Evolutionary conservation across 306 rosid genomes (phyloP).

Genomic region (Psophocarpus tetragonolobus): DNA sequence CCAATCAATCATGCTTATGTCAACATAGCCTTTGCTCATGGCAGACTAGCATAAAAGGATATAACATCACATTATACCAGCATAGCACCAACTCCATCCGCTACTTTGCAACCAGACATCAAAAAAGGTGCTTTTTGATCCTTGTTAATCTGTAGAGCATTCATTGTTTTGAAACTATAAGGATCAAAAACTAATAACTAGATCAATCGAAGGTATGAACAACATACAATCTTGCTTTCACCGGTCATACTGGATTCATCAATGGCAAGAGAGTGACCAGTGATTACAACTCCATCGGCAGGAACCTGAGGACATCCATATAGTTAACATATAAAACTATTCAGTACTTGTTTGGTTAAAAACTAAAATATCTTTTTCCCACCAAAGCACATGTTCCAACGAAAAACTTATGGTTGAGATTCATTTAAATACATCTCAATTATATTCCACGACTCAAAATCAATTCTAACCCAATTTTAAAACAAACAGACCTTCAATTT

Average conservation of each 20-base stretch:
- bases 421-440: background rate
- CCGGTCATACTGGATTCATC: constrained; percentile 99
- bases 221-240: constrained; percentile 94
- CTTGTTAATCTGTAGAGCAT: constrained; percentile 75
- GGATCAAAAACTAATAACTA: constrained; percentile 20
- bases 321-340: background rate
- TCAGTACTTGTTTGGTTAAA: background rate
- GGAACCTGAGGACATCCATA: constrained; percentile 62
- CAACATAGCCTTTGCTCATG: background rate
- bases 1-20: background rate
- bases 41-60: constrained; percentile 14
- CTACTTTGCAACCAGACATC: constrained; percentile 99
- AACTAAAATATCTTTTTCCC: background rate
- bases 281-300: constrained; percentile 86
- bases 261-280: constrained; percentile 85
- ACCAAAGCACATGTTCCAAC: background rate
- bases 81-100: constrained; percentile 96
- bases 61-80: constrained; percentile 59
- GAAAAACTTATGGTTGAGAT: background rate
- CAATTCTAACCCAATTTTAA: background rate
- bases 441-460: background rate
- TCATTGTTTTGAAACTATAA: constrained; percentile 38
- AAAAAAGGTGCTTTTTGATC: constrained; percentile 82
- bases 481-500: background rate
- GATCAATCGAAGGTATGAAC: constrained; percentile 21